Percentiles rank a stretch among this genome's conserved stretches.
These are phyloP conservation scores for Zygosaccharomyces pseudorouxii DNA, from an alignment of 805 yeast species.

Conservation along the genomic window DNA sequence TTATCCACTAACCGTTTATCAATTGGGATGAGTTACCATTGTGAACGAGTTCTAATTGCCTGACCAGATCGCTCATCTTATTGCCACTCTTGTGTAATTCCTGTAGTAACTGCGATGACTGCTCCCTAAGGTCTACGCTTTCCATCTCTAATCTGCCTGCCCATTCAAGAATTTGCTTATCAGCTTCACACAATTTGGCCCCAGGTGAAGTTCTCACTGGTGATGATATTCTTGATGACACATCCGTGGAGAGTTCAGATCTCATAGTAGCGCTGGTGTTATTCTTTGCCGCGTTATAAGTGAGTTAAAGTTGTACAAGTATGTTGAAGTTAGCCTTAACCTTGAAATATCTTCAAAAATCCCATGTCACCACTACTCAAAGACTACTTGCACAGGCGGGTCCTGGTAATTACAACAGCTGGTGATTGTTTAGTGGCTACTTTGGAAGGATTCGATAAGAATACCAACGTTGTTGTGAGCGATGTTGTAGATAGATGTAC, in stretches of 20 bases:
- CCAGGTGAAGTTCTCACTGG: conserved; percentile 9
- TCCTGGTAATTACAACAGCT: conserved; percentile 53
- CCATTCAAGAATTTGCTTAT: conserved; percentile 42
- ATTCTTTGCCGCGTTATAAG: conserved; percentile 1
- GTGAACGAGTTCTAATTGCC: conserved; percentile 6
- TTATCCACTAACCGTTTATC: conserved; percentile 15
- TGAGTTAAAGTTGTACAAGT: not conserved
- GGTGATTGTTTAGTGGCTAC: conserved; percentile 48
- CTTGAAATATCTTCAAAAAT: not conserved
- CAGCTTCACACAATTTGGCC: conserved; percentile 24
- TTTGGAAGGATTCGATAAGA: conserved; percentile 59
- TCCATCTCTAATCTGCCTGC: conserved; percentile 49
- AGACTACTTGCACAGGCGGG: conserved; percentile 39
- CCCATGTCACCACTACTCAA: conserved; percentile 34
- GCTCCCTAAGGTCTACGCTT: conserved; percentile 40
- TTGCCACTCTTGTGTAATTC: conserved; percentile 18
- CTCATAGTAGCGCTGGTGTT: not conserved
- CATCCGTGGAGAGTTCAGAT: conserved; percentile 10
- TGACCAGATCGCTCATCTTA: conserved; percentile 11
- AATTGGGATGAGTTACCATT: not conserved
- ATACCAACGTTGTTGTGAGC: conserved; percentile 55
- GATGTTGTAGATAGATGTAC: conserved; percentile 48
- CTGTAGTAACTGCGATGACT: conserved; percentile 20
- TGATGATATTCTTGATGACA: conserved; percentile 14
- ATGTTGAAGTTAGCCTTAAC: not conserved